Conservation (phyloP, 2,329 filamentous ascomycete species). For the Aspergillus pseudoterreus region DNA sequence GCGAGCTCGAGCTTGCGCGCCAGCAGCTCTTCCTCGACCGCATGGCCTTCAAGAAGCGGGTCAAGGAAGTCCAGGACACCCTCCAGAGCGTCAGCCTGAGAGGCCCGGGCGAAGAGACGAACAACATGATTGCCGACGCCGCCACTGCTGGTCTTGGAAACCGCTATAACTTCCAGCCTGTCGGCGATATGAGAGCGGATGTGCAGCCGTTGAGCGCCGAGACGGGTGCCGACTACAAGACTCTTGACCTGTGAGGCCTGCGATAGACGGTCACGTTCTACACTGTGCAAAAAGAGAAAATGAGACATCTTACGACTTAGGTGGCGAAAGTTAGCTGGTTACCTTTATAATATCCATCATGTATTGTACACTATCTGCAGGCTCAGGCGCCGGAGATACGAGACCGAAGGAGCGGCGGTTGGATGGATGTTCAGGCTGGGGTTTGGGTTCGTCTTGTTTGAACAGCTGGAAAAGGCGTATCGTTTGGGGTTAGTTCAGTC, state of each 20-base stretch:
- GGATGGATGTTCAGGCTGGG: slow-evolving; percentile 8
- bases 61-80: slow-evolving; percentile 75
- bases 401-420: background rate
- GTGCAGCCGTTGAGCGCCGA: slow-evolving; percentile 40
- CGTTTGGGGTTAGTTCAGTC: slow-evolving; percentile 14
- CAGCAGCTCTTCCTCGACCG: slow-evolving; percentile 94
- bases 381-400: slow-evolving; percentile 1
- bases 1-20: slow-evolving; percentile 85
- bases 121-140: slow-evolving; percentile 32
- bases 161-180: slow-evolving; percentile 40
- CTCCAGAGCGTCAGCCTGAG: slow-evolving; percentile 49
- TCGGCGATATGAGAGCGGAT: slow-evolving; percentile 26
- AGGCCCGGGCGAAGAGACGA: slow-evolving; percentile 40
- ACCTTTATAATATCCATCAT: slow-evolving; percentile 17
- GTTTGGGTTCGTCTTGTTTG: slow-evolving; percentile 15
- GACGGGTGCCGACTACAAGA: slow-evolving; percentile 39
- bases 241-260: slow-evolving; percentile 36
- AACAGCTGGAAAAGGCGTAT: slow-evolving; percentile 28
- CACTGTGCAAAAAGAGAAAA: slow-evolving; percentile 18
- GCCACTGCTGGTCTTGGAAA: slow-evolving; percentile 34
- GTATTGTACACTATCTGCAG: slow-evolving; percentile 20
- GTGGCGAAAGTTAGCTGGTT: background rate
- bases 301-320: background rate
- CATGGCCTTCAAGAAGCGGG: slow-evolving; percentile 81
- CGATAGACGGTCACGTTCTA: slow-evolving; percentile 4